Evolutionary conservation across 1,284 basidiomycete species (phyloP), one percentile per base, ranked within the genome.

Genomic region (Puccinia coronata): DNA sequence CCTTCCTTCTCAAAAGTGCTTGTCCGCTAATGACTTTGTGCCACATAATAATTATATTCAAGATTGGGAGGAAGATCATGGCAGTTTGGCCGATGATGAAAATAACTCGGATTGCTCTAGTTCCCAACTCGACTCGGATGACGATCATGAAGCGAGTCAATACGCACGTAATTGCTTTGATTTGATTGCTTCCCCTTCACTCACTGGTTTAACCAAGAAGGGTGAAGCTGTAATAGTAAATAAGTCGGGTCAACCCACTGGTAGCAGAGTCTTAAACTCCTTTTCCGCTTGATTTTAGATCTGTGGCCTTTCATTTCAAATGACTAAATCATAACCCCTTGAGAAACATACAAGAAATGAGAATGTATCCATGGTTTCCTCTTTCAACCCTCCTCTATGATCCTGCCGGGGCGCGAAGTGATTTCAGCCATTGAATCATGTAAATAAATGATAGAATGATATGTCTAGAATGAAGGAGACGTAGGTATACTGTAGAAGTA

Each of bases 61-160:
- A 70, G 67, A 70, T 49, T 70, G 67, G 67, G 43, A 47, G 34
- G 67, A 49, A 70, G 67, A 70, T 34, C 67, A 70, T 51, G 67
- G 67, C 14, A 70, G 67, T 25, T 47, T 70, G 39, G 67, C 67
- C 1, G 67, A 70, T 28, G 67, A 70, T 51, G 67, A 70, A 51
- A 70, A 70, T 70, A 43, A 49, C 31, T 70, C 67, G 41, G 47
- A 70, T 43, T 70, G 43, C 31, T 70, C 67, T 25, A 51, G 67
- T 51, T 12, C 28, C 28, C 67, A 47, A 70, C 67, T 51, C 20
- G 67, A 70, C 28, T 70, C 67, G 16, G 43, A 70, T 31, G 67
- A 70, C 11, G 67, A 70, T 31, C 67, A n/a, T 23, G 61, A 41
- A 41, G 36, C 31, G 61, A 34, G 36, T n/a, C 34, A 31, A 18